Evolutionary conservation across 164 flowering plant species (phyloP).

Genomic region (Tinospora cordifolia): DNA sequence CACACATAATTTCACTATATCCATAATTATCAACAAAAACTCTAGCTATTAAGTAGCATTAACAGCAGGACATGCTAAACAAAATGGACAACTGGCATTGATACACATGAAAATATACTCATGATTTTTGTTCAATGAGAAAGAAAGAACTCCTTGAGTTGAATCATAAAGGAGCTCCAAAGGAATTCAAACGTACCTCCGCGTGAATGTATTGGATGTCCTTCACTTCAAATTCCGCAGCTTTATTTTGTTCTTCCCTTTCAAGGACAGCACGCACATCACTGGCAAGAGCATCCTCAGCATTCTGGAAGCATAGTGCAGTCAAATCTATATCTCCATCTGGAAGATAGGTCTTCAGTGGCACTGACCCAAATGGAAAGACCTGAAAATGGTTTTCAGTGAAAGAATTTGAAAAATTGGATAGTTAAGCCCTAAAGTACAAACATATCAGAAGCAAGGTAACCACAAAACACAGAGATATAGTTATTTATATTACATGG

Average conservation of each 20-base stretch:
- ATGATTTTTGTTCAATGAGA: background rate
- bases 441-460: background rate
- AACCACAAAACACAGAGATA: background rate
- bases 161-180: background rate
- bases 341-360: conserved; percentile 87
- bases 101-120: background rate
- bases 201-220: conserved; percentile 80
- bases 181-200: conserved; percentile 43
- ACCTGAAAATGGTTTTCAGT: conserved; percentile 43
- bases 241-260: conserved; percentile 46
- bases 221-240: conserved; percentile 63
- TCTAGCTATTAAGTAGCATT: background rate
- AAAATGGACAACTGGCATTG: background rate
- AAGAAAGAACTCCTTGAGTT: background rate
- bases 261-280: conserved; percentile 56
- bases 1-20: too few relatives aligned
- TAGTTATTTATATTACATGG: background rate
- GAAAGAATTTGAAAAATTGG: background rate
- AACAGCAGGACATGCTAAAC: background rate
- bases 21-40: background rate
- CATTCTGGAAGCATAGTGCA: conserved; percentile 40
- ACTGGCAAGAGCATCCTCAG: conserved; percentile 55
- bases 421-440: background rate
- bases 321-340: conserved; percentile 98
- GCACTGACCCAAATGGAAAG: conserved; percentile 87